Evolutionary conservation across 2,329 filamentous ascomycete genomes (phyloP).

Genomic region (Endothia cerciana): DNA sequence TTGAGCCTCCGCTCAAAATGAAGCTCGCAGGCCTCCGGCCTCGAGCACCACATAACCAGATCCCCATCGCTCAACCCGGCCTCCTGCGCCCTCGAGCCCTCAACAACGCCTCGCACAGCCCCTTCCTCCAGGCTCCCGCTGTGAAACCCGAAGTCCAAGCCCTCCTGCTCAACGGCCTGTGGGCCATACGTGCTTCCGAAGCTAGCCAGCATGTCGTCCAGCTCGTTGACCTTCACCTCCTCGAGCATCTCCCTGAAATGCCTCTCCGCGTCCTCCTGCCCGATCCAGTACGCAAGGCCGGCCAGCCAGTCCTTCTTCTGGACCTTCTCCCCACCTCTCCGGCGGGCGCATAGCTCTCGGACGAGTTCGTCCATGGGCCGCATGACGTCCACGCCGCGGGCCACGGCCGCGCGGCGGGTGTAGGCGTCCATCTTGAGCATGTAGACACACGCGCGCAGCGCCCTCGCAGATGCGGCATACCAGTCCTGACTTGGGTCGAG

Average conservation of each 20-base stretch:
- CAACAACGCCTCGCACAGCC: slow-evolving; percentile 29
- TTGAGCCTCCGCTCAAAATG: slow-evolving; percentile 30
- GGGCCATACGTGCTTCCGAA: slow-evolving; percentile 29
- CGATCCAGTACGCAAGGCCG: slow-evolving; percentile 18
- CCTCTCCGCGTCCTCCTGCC: slow-evolving; percentile 21
- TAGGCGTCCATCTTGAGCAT: slow-evolving; percentile 26
- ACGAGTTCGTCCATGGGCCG: slow-evolving; percentile 23
- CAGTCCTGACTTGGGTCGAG: background rate
- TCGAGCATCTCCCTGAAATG: slow-evolving; percentile 12
- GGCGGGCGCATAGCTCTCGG: slow-evolving; percentile 15
- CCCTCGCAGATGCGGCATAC: slow-evolving; percentile 14
- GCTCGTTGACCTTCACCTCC: slow-evolving; percentile 19
- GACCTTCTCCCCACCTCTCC: slow-evolving; percentile 1
- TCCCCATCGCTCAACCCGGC: slow-evolving; percentile 34
- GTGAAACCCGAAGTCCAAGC: slow-evolving; percentile 34
- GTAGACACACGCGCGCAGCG: slow-evolving; percentile 19
- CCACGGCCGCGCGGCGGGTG: slow-evolving; percentile 20
- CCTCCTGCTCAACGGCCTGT: slow-evolving; percentile 30
- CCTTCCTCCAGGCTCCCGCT: slow-evolving; percentile 30
- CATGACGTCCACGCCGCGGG: slow-evolving; percentile 11
- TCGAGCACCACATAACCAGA: slow-evolving; percentile 29
- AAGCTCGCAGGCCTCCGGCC: slow-evolving; percentile 33
- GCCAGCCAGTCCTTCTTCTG: slow-evolving; percentile 20
- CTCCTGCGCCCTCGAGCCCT: slow-evolving; percentile 32
- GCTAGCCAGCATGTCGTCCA: slow-evolving; percentile 26